Conservation (phyloP, 148 eudicot species). For the Vaccinium macrocarpon region DNA sequence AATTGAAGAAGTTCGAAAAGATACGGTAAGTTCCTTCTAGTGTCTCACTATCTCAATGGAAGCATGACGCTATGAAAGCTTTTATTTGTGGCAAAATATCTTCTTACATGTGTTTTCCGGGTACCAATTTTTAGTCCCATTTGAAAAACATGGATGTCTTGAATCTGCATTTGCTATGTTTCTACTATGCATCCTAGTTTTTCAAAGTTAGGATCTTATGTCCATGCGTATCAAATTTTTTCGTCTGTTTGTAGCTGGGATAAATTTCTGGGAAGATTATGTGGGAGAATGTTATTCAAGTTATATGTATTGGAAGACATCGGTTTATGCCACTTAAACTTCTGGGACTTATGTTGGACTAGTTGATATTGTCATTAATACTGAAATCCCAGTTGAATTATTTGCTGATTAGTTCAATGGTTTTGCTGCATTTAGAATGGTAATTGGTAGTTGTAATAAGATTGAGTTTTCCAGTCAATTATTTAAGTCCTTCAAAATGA, state of each 20-base stretch:
- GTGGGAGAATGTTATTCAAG: not conserved
- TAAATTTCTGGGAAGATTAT: not conserved
- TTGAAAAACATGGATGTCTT: not conserved
- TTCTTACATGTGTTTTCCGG: not conserved
- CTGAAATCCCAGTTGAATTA: not conserved
- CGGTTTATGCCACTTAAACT: not conserved
- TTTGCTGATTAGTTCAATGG: not conserved
- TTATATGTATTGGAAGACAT: not conserved
- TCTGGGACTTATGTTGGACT: not conserved
- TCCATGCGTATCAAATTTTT: not conserved
- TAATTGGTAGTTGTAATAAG: not conserved
- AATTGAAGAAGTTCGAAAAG: constrained; percentile 59
- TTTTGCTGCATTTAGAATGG: not conserved
- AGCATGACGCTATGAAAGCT: not conserved
- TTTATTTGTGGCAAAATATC: constrained; percentile 3
- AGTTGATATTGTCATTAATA: not conserved
- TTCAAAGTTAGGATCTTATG: constrained; percentile 7
- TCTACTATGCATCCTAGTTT: not conserved
- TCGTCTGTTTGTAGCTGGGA: not conserved
- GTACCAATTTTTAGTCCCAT: not conserved
- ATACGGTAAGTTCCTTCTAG: constrained; percentile 56
- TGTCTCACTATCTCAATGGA: not conserved
- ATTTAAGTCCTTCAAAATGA: not conserved
- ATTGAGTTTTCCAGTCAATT: not conserved
- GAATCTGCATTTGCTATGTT: not conserved